Percentiles rank a stretch among this genome's conserved stretches.
Conservation (phyloP, 179 eudicot genomes). For the Heliamphora pulchella region DNA sequence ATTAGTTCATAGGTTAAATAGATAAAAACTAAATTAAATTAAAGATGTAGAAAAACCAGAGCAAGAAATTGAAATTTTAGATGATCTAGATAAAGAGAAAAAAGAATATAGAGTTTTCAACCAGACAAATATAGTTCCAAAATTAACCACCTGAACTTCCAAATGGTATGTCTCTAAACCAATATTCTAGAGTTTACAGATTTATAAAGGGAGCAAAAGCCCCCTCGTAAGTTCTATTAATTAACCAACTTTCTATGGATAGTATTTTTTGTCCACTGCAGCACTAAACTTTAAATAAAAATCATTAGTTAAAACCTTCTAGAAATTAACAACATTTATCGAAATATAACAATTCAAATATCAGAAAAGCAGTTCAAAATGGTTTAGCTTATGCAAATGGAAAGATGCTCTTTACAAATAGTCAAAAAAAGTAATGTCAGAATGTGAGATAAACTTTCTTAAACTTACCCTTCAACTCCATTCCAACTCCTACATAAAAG, state of each 20-base stretch:
- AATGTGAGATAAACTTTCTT: background rate
- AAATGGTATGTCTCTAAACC: background rate
- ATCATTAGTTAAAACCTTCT: background rate
- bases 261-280: background rate
- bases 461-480: background rate
- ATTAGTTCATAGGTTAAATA: background rate
- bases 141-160: background rate
- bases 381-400: background rate
- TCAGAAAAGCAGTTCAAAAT: too few species aligned
- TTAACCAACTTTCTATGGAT: background rate
- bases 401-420: background rate
- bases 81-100: background rate
- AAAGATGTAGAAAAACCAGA: background rate
- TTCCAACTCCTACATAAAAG: background rate
- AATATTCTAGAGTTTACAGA: background rate
- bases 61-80: background rate
- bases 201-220: background rate
- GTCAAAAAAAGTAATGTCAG: background rate
- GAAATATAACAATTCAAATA: too few species aligned
- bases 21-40: background rate
- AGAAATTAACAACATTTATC: background rate
- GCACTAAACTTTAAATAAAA: background rate
- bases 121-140: background rate
- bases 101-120: background rate
- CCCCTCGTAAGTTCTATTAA: background rate